Conservation (phyloP, 176 grass and related monocot species). For the Cymbopogon citratus region DNA sequence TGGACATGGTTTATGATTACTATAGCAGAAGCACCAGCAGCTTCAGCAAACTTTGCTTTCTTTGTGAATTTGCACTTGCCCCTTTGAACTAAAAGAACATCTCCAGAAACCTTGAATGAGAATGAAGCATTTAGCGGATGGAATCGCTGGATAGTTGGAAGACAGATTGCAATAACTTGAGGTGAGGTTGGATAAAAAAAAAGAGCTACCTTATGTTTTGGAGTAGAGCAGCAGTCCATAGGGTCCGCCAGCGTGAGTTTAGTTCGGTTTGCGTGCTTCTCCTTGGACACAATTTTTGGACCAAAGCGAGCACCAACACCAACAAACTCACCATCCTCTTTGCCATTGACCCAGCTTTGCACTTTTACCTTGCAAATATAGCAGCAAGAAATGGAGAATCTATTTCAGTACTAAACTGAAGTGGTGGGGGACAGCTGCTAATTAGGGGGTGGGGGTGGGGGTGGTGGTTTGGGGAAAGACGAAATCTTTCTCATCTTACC, state of each 20-base stretch:
- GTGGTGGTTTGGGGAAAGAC: neutral
- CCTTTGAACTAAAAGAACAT: conserved; percentile 70
- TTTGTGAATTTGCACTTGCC: conserved; percentile 88
- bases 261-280: conserved; percentile 69
- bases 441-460: neutral
- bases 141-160: neutral
- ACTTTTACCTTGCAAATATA: conserved; percentile 67
- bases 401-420: neutral
- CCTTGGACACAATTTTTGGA: conserved; percentile 81
- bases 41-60: conserved; percentile 85
- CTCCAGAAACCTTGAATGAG: conserved; percentile 57
- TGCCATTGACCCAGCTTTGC: conserved; percentile 74
- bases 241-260: conserved; percentile 65
- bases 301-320: conserved; percentile 92
- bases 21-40: conserved; percentile 87
- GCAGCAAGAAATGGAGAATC: neutral
- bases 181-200: neutral
- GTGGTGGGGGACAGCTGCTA: neutral
- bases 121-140: neutral
- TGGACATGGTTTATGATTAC: conserved; percentile 85
- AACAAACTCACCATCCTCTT: conserved; percentile 67
- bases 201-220: conserved; percentile 42
- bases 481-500: conserved; percentile 11
- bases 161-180: neutral
- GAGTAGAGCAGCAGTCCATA: conserved; percentile 57